Conservation (phyloP, 2,329 filamentous ascomycete species). For the Monilinia vaccinii-corymbosi region DNA sequence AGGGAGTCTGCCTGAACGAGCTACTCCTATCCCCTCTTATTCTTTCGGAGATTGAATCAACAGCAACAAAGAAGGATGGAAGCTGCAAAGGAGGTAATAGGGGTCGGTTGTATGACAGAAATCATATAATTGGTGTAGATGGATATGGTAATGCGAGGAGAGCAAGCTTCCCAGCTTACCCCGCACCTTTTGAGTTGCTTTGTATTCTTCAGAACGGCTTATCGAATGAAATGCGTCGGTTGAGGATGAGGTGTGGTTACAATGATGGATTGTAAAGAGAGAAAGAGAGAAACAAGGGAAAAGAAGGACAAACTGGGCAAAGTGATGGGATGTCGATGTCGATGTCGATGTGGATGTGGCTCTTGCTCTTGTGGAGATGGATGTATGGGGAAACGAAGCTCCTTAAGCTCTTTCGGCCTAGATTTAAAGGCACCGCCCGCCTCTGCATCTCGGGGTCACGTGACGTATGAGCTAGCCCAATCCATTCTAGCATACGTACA, state of each 20-base stretch:
- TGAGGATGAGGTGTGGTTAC: background rate
- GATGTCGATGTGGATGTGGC: too few relatives aligned
- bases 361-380: constrained; percentile 1
- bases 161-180: background rate
- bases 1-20: background rate
- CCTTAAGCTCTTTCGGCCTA: background rate
- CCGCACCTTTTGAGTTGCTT: constrained; percentile 3
- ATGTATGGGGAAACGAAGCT: background rate
- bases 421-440: rapidly evolving
- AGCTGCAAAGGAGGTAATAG: constrained; percentile 1
- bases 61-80: constrained; percentile 7
- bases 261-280: background rate
- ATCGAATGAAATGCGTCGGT: background rate
- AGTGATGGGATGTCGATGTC: too few relatives aligned
- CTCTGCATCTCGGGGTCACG: background rate
- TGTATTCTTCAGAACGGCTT: background rate
- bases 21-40: background rate
- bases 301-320: background rate
- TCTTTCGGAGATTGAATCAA: background rate
- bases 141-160: background rate
- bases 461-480: background rate
- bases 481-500: background rate
- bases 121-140: constrained; percentile 1
- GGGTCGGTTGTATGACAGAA: background rate
- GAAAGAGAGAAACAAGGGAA: background rate